Percentiles rank a stretch among this genome's conserved stretches.
These are phyloP conservation scores for Penicillium italicum DNA, from an alignment of 2,329 filamentous ascomycete genomes.

Conservation along the genomic window DNA sequence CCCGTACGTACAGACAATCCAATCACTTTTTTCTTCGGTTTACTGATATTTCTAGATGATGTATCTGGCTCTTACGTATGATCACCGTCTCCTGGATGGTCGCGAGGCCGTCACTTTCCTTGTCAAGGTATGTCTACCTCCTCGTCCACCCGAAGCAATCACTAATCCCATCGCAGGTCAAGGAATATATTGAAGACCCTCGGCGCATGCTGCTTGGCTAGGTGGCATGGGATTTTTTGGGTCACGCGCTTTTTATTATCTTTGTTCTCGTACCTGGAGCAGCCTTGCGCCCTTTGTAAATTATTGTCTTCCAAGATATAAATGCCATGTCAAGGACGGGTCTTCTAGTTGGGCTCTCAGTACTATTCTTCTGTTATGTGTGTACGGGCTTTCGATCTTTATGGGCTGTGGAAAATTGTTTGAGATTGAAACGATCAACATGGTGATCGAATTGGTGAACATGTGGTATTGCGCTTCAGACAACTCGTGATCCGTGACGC, in stretches of 20 bases:
- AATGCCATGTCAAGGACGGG: slow-evolving; percentile 13
- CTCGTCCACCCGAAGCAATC: not conserved
- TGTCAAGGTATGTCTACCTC: slow-evolving; percentile 62
- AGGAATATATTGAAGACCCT: slow-evolving; percentile 96
- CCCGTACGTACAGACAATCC: slow-evolving; percentile 52
- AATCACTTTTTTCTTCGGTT: not conserved
- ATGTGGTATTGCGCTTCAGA: not conserved
- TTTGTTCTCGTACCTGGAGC: slow-evolving; percentile 15
- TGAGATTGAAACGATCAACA: not conserved
- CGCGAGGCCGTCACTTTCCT: slow-evolving; percentile 95
- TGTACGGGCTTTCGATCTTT: not conserved
- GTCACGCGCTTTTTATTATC: slow-evolving; percentile 7
- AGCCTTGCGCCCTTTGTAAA: slow-evolving; percentile 27
- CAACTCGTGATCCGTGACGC: not conserved
- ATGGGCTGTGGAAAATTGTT: not conserved
- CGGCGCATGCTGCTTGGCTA: slow-evolving; percentile 74
- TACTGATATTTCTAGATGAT: slow-evolving; percentile 64
- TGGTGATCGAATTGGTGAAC: not conserved
- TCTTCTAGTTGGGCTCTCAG: slow-evolving; percentile 7
- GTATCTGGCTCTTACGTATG: slow-evolving; percentile 96
- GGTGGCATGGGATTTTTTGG: slow-evolving; percentile 1
- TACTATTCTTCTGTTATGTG: not conserved
- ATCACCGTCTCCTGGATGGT: slow-evolving; percentile 92
- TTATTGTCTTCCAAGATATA: slow-evolving; percentile 26
- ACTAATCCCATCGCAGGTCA: slow-evolving; percentile 51